Evolutionary conservation across 495 filamentous ascomycete species (phyloP), one percentile per base, ranked within the genome.

Genomic region (Penicillium odoratum): DNA sequence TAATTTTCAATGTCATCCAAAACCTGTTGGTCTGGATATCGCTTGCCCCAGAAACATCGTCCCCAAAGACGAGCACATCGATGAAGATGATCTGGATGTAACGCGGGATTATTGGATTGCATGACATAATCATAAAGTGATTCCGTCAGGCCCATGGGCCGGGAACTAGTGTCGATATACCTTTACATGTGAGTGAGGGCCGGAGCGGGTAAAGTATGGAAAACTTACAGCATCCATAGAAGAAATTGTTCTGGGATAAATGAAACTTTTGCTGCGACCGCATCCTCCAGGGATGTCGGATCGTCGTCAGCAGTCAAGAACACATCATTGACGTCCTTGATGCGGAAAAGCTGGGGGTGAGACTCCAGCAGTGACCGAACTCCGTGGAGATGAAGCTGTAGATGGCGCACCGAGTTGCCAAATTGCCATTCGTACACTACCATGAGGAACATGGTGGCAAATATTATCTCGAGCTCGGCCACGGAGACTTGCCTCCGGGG

Each of bases 1-100:
- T 76, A 74, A 54, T 83, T 81, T 52, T 80, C 71, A 33, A 78
- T 74, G 56, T 83, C 80, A 56, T 83, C 80, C 9, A 73, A 59
- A 15, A 74, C 66, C 59, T 83, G 70, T 15, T 74, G 66, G 26
- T 77, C 72, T 0, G 79, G 80, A 59, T 83, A 83, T 7, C 69
- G 63, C 28, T 67, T 59, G 8, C 72, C 76, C 74, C 75, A 81
- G 53, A 75, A 75, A 50, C 74, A 77, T 16, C 74, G 66, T 4
- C 71, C 72, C 74, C 74, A 77, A 25, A 77, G 63, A 33, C 74
- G 73, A 21, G 74, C 74, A 45, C 71, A 71, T 13, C 65, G 70
- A 51, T 77, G 62, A 5, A 77, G 62, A 44, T 70, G 70, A 51
- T 77, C 74, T 1, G 74, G 74, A 29, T 76, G 69, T 4, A 77